Percentiles rank a stretch among this genome's conserved stretches.
Evolutionary conservation across 2,329 filamentous ascomycete species (phyloP).

Genomic region (Phoma sp.): DNA sequence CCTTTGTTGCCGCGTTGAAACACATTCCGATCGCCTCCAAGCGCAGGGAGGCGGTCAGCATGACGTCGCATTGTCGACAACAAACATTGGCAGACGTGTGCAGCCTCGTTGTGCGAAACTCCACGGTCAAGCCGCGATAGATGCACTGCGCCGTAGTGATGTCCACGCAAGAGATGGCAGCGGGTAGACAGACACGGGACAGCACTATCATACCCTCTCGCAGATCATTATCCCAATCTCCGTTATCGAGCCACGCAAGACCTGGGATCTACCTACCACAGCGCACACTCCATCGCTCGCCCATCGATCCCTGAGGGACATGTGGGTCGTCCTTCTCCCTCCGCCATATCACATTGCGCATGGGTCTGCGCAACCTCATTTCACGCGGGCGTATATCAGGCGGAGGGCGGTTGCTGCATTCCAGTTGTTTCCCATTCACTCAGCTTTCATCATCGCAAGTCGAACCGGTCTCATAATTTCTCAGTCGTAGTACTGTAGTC

Average conservation of each 20-base stretch:
- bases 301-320: conserved; percentile 5
- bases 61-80: conserved; percentile 1
- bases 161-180: no score
- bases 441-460: conserved; percentile 10
- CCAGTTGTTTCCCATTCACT: not conserved
- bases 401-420: conserved; percentile 3
- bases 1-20: not conserved
- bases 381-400: conserved; percentile 14
- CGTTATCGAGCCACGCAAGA: conserved; percentile 18
- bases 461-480: conserved; percentile 10
- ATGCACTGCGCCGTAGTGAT: no score
- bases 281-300: no score
- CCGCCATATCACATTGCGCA: not conserved
- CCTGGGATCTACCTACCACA: not conserved
- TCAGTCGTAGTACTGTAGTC: conserved; percentile 15
- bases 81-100: not conserved
- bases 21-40: conserved; percentile 13
- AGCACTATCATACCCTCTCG: conserved; percentile 10
- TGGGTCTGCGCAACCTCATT: conserved; percentile 13
- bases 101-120: no score
- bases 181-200: not conserved
- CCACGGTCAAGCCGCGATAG: no score
- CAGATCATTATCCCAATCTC: conserved; percentile 20
- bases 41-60: conserved; percentile 3
- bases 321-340: no score